These are phyloP conservation scores for Termitomyces sp. DNA, from an alignment of 768 basidiomycete genomes.

Conservation along the genomic window DNA sequence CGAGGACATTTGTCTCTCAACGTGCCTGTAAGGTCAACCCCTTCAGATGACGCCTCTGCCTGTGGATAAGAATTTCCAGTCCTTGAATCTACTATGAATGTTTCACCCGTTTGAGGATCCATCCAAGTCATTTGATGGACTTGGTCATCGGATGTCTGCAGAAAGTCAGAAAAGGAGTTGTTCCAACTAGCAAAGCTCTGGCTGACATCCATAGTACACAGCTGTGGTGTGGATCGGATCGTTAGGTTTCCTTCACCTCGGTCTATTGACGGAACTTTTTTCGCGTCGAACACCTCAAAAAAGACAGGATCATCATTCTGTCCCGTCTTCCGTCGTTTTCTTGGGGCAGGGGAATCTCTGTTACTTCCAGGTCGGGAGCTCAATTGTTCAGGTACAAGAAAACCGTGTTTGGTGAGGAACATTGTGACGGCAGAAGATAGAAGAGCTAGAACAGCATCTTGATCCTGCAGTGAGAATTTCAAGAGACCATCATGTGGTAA, in stretches of 20 bases:
- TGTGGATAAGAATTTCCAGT: conserved; percentile 62
- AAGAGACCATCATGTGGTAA: conserved; percentile 1
- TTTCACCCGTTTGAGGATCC: conserved; percentile 56
- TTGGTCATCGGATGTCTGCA: conserved; percentile 15
- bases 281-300: conserved; percentile 18
- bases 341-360: conserved; percentile 26
- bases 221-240: background rate
- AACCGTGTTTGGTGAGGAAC: conserved; percentile 64
- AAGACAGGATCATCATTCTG: conserved; percentile 29
- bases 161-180: background rate
- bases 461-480: conserved; percentile 39
- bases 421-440: conserved; percentile 51
- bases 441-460: conserved; percentile 46
- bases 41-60: conserved; percentile 10
- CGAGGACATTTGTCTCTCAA: conserved; percentile 12
- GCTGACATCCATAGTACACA: conserved; percentile 5
- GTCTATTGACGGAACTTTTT: background rate
- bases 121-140: conserved; percentile 44
- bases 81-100: conserved; percentile 55
- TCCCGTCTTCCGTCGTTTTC: conserved; percentile 46
- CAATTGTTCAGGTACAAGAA: conserved; percentile 26
- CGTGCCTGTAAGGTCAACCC: background rate
- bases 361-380: background rate
- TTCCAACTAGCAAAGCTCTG: background rate
- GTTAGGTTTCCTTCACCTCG: background rate